A percentile compares a stretch with the other conserved stretches of the same genome.
phyloP scores from a whole-genome alignment of 225 moss, liverwort and hornwort species.

The Asterella californica region DNA sequence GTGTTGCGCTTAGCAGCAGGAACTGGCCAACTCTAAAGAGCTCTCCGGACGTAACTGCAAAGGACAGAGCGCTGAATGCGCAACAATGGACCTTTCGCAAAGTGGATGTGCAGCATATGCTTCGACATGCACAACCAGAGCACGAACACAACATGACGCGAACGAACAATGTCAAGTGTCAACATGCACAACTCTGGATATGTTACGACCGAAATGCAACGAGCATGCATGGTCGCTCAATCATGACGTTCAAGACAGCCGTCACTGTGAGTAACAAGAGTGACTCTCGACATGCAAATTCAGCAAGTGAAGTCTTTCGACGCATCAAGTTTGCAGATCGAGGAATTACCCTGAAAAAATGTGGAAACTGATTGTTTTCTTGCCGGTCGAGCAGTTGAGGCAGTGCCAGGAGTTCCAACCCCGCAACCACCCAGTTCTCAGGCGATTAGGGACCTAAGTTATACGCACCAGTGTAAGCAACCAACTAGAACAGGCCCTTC shows the following conservation, averaged over 20 bases:
- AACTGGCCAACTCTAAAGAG: background rate
- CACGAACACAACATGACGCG: background rate
- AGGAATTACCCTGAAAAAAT: too few relatives aligned
- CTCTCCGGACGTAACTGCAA: background rate
- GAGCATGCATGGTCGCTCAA: constrained; percentile 10
- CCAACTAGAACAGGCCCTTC: background rate
- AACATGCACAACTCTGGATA: background rate
- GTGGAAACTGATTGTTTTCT: background rate
- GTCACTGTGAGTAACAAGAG: background rate
- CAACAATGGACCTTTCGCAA: background rate
- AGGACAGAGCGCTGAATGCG: background rate
- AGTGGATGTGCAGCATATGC: background rate
- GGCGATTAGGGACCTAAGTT: constrained; percentile 60
- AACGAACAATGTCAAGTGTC: background rate
- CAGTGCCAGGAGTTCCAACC: background rate
- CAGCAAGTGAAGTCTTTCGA: background rate
- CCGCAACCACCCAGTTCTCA: constrained; percentile 19
- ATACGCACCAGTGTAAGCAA: constrained; percentile 60
- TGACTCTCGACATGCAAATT: background rate
- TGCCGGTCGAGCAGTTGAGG: background rate
- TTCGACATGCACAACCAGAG: background rate
- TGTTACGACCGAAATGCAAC: constrained; percentile 12
- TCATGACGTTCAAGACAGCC: background rate
- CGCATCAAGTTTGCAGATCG: background rate
- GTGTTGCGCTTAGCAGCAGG: background rate